Evolutionary conservation across 1,284 basidiomycete species (phyloP).

Genomic region (Rhizoctonia solani): DNA sequence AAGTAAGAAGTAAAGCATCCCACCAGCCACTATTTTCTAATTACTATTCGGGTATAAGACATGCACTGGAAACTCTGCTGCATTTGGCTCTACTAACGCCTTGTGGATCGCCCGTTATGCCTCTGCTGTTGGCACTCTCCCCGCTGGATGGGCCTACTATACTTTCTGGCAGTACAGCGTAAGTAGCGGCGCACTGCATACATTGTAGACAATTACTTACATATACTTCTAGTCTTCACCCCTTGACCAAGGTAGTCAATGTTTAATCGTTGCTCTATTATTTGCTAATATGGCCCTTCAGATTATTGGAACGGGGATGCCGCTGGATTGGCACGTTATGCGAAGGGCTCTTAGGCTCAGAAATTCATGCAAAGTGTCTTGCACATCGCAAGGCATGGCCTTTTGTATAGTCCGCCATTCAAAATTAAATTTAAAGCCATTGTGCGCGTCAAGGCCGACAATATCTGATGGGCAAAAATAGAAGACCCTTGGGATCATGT

Average conservation of each 20-base stretch:
- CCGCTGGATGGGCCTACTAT: conserved; percentile 58
- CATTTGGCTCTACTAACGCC: conserved; percentile 57
- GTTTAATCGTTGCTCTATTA: neutral
- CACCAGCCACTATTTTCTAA: neutral
- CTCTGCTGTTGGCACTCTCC: conserved; percentile 55
- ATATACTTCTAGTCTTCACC: conserved; percentile 5
- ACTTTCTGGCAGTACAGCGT: conserved; percentile 70
- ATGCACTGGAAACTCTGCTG: conserved; percentile 62
- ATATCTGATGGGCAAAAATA: too few species aligned
- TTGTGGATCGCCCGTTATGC: conserved; percentile 63
- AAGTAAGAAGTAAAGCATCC: neutral
- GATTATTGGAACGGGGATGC: conserved; percentile 37
- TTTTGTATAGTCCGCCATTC: too few species aligned
- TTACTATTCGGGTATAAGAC: conserved; percentile 39
- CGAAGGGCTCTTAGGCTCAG: conserved; percentile 34
- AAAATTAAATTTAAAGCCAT: too few species aligned
- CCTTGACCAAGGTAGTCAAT: conserved; percentile 58
- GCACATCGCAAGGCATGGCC: too few species aligned
- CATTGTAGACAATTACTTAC: neutral
- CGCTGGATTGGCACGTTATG: conserved; percentile 35
- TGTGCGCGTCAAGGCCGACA: too few species aligned
- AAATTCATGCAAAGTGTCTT: too few species aligned
- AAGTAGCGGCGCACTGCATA: conserved; percentile 58
- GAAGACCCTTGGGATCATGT: neutral
- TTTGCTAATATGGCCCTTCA: conserved; percentile 8